Conservation (phyloP, 768 basidiomycete genomes). For the Mycena haematopus region DNA sequence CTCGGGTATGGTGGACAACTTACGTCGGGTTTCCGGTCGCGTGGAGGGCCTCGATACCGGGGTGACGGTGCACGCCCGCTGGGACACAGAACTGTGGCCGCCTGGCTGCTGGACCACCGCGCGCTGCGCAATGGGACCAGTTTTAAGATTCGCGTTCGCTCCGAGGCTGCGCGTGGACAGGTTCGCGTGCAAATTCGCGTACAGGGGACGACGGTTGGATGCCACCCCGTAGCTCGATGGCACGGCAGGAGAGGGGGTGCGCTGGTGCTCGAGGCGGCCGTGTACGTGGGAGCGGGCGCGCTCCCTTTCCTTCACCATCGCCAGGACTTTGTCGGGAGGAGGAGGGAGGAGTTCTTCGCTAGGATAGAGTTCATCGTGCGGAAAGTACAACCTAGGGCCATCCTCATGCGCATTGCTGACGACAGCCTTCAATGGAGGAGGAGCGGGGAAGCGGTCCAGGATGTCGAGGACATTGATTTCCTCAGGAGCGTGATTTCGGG, state of each 20-base stretch:
- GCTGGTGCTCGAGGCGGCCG: constrained; percentile 10
- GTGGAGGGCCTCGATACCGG: neutral
- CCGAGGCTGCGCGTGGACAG: constrained; percentile 22
- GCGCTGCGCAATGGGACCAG: constrained; percentile 5
- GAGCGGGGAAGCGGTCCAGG: constrained; percentile 15
- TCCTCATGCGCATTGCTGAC: neutral
- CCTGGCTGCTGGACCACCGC: constrained; percentile 2
- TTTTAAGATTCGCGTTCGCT: neutral
- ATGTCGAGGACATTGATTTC: constrained; percentile 2
- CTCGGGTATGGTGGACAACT: neutral
- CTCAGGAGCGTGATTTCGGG: neutral
- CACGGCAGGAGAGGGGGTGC: neutral
- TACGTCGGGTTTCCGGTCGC: neutral
- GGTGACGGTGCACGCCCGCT: neutral
- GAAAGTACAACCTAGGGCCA: constrained; percentile 14
- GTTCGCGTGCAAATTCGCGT: constrained; percentile 12
- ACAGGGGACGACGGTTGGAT: constrained; percentile 15
- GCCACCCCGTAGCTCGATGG: neutral
- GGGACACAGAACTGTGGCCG: neutral
- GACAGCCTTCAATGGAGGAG: constrained; percentile 10
- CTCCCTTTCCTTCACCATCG: constrained; percentile 11
- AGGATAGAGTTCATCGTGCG: constrained; percentile 5
- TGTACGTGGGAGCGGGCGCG: constrained; percentile 2
- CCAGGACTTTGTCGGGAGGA: constrained; percentile 17
- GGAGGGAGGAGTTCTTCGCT: constrained; percentile 19